phyloP scores from a whole-genome alignment of 345 rosid species.

The Eucalyptus albens region DNA sequence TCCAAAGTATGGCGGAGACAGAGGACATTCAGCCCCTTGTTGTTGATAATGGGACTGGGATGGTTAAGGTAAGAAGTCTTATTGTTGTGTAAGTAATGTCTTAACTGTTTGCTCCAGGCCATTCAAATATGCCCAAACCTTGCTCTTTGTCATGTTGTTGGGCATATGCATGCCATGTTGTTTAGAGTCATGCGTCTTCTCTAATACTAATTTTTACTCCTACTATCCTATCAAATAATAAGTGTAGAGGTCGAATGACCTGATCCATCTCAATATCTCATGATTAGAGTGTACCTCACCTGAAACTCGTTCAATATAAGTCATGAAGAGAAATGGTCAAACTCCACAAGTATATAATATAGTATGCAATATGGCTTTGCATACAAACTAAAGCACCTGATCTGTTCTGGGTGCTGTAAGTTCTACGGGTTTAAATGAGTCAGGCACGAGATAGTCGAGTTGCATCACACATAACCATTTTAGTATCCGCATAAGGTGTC shows the following conservation, averaged over 20 bases:
- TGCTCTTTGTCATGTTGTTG: background rate
- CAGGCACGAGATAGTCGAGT: background rate
- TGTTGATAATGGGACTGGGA: conserved; percentile 66
- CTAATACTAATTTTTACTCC: background rate
- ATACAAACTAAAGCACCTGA: background rate
- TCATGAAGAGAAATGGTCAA: background rate
- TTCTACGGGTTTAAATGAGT: background rate
- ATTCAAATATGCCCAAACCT: background rate
- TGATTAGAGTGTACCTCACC: background rate
- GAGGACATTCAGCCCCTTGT: conserved; percentile 50
- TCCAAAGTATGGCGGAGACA: conserved; percentile 11
- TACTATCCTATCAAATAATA: background rate
- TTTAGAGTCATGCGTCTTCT: background rate
- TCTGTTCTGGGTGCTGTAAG: background rate
- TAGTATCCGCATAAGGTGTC: background rate
- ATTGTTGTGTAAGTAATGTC: background rate
- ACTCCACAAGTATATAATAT: background rate
- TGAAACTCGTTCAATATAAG: background rate
- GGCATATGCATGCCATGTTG: background rate
- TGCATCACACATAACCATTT: background rate
- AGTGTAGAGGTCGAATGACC: background rate
- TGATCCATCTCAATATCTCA: background rate
- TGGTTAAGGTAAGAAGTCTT: conserved; percentile 41
- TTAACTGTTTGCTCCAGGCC: background rate
- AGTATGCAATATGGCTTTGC: background rate